A percentile compares a stretch with the other conserved stretches of the same genome.
Conservation (phyloP, 116 monocot genomes). For the Thalassia testudinum region DNA sequence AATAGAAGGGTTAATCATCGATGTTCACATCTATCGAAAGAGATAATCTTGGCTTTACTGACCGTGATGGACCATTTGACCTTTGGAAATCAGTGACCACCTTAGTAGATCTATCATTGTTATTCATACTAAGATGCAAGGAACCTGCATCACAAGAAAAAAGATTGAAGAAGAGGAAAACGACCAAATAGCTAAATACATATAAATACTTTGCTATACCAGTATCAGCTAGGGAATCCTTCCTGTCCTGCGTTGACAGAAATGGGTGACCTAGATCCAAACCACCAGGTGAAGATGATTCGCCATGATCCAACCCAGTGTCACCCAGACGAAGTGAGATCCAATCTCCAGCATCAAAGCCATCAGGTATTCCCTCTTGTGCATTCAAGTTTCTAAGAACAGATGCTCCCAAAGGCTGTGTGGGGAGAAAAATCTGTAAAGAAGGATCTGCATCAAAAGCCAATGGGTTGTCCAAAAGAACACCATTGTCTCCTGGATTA, state of each 20-base stretch:
- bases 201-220: not conserved
- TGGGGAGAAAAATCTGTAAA: constrained; percentile 79
- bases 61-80: constrained; percentile 33
- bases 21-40: constrained; percentile 22
- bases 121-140: constrained; percentile 40
- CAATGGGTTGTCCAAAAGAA: constrained; percentile 52
- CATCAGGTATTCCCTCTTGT: constrained; percentile 19
- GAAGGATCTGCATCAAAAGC: constrained; percentile 40
- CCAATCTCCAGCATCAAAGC: constrained; percentile 52
- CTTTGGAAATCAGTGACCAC: constrained; percentile 13
- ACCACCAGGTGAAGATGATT: constrained; percentile 16
- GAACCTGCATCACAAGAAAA: constrained; percentile 27
- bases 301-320: constrained; percentile 25
- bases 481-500: constrained; percentile 29
- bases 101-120: constrained; percentile 4
- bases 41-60: constrained; percentile 27
- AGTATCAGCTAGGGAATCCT: not conserved
- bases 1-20: too few species aligned
- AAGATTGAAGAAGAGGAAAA: not conserved
- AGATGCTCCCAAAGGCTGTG: constrained; percentile 18
- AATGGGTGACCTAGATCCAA: not conserved
- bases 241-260: not conserved
- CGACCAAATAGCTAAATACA: not conserved
- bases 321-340: constrained; percentile 60
- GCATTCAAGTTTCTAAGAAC: constrained; percentile 23